Evolutionary conservation across 2,329 filamentous ascomycete species (phyloP), one percentile per base, ranked within the genome.

Genomic region (Raffaelea albimanens): DNA sequence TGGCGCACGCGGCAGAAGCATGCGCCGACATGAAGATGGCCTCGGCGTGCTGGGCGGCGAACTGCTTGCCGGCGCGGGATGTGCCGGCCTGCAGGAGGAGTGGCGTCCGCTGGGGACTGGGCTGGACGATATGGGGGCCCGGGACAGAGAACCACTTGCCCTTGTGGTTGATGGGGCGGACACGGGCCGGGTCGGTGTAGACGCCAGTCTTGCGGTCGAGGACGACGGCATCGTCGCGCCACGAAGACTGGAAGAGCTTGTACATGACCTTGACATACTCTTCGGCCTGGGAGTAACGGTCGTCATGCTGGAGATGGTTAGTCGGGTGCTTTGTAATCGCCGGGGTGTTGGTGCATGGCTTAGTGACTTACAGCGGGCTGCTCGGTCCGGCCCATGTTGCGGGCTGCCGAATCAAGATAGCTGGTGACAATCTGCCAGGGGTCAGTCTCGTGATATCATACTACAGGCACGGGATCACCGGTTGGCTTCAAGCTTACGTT

Each of bases 31-130:
- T 34, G 43, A 55, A 59, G 22, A 59, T 52, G 34, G 52, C 52
- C 42, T 59, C 57, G 40, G 56, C 57, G 42, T 59, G 56, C 45
- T 55, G 50, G 13, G 56, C 51, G 1, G 55, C 57, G 45, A 59
- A 59, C 4, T 43, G 46, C 25, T 49, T 52, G 20, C 57, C 56
- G 0, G 57, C 52, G 10, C 50, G 47, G 4, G 55, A 57, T 13
- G 53, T 56, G 34, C 56, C 55, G 11, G 55, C 55, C 47, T 57
- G 55, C 21, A 59, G 51, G 11, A 58, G 44, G 2, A 59, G 46
- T 1, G 56, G 57, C 10, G 56, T 57, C 2, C 50, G 48, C 46
- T 52, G 51, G 4, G 51, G 48, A 9, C 38, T 43, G 11, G 48
- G 51, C 34, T 50, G 44, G 11, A 48, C 41, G 33, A 49, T 25